These are phyloP conservation scores for Plantago major DNA, from an alignment of 257 asterid species.

Conservation along the genomic window DNA sequence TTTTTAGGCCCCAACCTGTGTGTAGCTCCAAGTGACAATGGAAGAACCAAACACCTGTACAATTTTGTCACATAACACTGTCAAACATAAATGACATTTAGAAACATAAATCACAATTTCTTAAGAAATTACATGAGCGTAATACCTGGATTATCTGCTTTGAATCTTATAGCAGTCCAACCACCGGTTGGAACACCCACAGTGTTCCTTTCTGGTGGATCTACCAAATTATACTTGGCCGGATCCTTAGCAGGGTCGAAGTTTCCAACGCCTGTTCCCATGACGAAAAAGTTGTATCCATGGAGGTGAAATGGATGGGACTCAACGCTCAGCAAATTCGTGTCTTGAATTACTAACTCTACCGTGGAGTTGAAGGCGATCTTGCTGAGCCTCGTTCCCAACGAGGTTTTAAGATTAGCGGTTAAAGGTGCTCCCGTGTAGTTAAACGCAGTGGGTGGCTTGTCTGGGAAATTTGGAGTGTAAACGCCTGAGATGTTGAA, in stretches of 20 bases:
- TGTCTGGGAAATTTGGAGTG: conserved; percentile 38
- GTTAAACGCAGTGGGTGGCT: conserved; percentile 39
- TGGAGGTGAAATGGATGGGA: conserved; percentile 58
- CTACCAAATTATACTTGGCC: conserved; percentile 38
- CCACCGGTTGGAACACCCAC: conserved; percentile 57
- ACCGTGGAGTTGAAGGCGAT: conserved; percentile 40
- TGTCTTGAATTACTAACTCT: conserved; percentile 44
- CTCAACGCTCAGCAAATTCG: conserved; percentile 40
- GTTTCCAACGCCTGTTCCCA: conserved; percentile 46
- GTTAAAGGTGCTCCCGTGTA: conserved; percentile 45
- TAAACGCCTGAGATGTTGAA: conserved; percentile 30
- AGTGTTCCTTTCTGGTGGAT: conserved; percentile 52
- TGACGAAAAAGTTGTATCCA: conserved; percentile 46
- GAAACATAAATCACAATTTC: not conserved
- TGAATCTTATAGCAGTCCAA: conserved; percentile 50
- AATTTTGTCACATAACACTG: not conserved
- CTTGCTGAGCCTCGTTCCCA: conserved; percentile 38
- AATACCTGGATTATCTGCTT: conserved; percentile 57
- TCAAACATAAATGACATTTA: not conserved
- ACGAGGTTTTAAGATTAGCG: conserved; percentile 33
- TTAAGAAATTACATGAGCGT: not conserved
- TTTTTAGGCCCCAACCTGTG: conserved; percentile 60
- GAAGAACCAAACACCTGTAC: conserved; percentile 48
- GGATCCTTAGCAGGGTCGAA: conserved; percentile 39
- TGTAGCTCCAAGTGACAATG: conserved; percentile 65